Evolutionary conservation across 805 yeast genomes (phyloP).

Genomic region (Pachysolen tannophilus): DNA sequence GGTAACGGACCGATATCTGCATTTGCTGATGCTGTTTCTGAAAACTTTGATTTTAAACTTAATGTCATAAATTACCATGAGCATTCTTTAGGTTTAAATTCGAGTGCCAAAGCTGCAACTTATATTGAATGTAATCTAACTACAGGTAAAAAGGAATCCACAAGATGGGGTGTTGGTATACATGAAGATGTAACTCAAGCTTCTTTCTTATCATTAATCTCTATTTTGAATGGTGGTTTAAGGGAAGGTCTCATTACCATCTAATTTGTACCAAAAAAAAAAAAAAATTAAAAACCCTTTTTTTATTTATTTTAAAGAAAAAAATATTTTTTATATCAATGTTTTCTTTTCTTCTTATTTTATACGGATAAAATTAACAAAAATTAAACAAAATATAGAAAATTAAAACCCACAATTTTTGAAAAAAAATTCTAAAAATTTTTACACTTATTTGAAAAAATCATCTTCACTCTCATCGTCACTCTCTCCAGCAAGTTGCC

Average conservation of each 20-base stretch:
- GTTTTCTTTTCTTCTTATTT: too few species aligned
- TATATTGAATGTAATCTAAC: conserved; percentile 46
- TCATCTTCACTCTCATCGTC: conserved; percentile 31
- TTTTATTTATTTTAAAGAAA: too few species aligned
- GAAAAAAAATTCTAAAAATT: too few species aligned
- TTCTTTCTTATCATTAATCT: conserved; percentile 48
- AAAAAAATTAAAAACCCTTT: too few species aligned
- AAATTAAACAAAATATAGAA: too few species aligned
- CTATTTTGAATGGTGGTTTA: conserved; percentile 30
- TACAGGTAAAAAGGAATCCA: too few species aligned
- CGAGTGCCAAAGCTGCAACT: conserved; percentile 70
- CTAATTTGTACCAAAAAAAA: too few species aligned
- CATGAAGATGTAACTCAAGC: conserved; percentile 62
- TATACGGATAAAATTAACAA: too few species aligned
- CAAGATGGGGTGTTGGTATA: conserved; percentile 49
- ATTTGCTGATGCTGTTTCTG: conserved; percentile 52
- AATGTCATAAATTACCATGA: conserved; percentile 69
- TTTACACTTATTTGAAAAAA: conserved; percentile 31
- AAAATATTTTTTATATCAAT: too few species aligned
- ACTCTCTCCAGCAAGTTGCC: conserved; percentile 19
- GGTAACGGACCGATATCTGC: conserved; percentile 87
- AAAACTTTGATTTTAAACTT: conserved; percentile 37
- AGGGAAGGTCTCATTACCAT: conserved; percentile 6
- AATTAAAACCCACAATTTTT: too few species aligned
- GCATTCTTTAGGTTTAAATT: conserved; percentile 71